These are phyloP conservation scores for Zoysia matrella DNA, from an alignment of 202 grass and related monocot genomes.

Conservation along the genomic window DNA sequence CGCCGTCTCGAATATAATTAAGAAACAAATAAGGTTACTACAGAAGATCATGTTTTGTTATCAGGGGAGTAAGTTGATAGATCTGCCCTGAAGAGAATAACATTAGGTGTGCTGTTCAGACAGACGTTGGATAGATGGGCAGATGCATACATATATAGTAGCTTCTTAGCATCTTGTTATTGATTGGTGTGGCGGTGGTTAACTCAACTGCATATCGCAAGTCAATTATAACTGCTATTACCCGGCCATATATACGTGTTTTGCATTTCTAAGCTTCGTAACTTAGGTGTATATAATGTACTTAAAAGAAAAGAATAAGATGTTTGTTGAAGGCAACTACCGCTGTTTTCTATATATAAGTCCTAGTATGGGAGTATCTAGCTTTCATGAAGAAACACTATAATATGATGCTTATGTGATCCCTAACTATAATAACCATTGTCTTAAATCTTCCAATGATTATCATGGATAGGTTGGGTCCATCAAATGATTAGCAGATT, in stretches of 20 bases:
- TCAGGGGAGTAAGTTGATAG: conserved; percentile 17
- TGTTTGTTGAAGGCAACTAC: not conserved
- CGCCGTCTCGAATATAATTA: not conserved
- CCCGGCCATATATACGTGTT: too few species aligned
- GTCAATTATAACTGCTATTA: not conserved
- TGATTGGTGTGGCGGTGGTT: conserved; percentile 33
- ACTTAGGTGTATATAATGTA: not conserved
- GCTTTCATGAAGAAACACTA: not conserved
- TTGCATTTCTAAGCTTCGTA: too few species aligned
- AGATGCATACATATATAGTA: not conserved
- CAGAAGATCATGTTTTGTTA: not conserved
- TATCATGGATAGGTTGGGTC: conserved; percentile 17
- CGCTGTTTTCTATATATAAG: not conserved
- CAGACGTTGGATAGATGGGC: not conserved
- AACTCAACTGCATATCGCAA: not conserved
- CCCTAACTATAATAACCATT: not conserved
- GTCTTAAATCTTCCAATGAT: conserved; percentile 26
- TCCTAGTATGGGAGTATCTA: not conserved
- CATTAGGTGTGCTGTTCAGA: conserved; percentile 29
- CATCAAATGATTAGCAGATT: conserved; percentile 38
- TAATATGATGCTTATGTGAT: conserved; percentile 9
- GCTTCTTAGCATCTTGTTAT: not conserved
- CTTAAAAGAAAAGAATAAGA: not conserved
- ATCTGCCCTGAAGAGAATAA: conserved; percentile 24
- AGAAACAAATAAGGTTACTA: not conserved